Evolutionary conservation across 306 rosid genomes (phyloP).

Genomic region (Cicer judaicum): DNA sequence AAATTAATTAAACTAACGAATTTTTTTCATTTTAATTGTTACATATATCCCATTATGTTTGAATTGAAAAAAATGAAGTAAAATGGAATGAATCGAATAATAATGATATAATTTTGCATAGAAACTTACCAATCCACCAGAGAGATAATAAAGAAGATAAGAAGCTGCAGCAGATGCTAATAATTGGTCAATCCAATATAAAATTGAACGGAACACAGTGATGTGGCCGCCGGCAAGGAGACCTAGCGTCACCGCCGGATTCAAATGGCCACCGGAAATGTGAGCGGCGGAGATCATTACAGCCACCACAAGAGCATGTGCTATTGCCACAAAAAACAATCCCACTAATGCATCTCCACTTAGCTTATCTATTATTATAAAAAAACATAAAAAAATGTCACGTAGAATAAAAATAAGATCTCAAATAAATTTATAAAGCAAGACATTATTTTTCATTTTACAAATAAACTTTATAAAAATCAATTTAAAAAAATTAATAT

Average conservation of each 20-base stretch:
- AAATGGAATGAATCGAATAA: too few species aligned
- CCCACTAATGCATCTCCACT: conserved; percentile 60
- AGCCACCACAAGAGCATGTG: conserved; percentile 85
- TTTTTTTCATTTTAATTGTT: too few species aligned
- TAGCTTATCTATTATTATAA: conserved; percentile 55
- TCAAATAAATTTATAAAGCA: too few species aligned
- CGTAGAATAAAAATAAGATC: too few species aligned
- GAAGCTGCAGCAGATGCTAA: conserved; percentile 68
- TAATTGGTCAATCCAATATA: conserved; percentile 88
- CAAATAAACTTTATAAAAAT: too few species aligned
- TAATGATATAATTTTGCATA: too few species aligned
- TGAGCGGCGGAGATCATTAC: conserved; percentile 89
- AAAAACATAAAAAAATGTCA: too few species aligned
- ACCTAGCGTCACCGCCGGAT: conserved; percentile 87
- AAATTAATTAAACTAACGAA: too few species aligned
- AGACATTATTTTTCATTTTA: too few species aligned
- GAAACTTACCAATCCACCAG: conserved; percentile 66
- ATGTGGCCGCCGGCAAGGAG: conserved; percentile 80
- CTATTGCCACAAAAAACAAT: conserved; percentile 69
- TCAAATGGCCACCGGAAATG: conserved; percentile 92
- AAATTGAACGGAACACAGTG: conserved; percentile 67
- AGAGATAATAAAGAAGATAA: conserved; percentile 65
- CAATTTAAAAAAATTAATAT: too few species aligned
- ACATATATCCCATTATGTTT: too few species aligned
- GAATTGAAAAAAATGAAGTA: too few species aligned